A percentile compares a stretch with the other conserved stretches of the same genome.
phyloP scores from a whole-genome alignment of 768 basidiomycete species.

The Boletus huronensis region DNA sequence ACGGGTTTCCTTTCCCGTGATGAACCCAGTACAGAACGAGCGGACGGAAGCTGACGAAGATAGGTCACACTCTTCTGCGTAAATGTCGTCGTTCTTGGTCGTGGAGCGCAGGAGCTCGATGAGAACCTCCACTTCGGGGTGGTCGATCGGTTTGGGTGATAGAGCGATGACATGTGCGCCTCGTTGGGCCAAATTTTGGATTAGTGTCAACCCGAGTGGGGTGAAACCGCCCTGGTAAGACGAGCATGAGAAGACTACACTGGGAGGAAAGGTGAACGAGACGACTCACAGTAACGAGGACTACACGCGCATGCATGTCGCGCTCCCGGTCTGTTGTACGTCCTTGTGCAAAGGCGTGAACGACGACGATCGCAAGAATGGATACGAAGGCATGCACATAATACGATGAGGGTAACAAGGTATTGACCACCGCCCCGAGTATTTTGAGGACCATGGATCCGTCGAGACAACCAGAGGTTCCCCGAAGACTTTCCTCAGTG shows the following conservation, averaged over 20 bases:
- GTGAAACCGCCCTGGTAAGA: slow-evolving; percentile 68
- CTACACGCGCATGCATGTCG: slow-evolving; percentile 66
- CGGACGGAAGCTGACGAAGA: slow-evolving; percentile 62
- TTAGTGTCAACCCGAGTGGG: slow-evolving; percentile 62
- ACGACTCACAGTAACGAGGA: slow-evolving; percentile 64
- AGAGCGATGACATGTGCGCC: slow-evolving; percentile 82
- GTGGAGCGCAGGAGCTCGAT: slow-evolving; percentile 63
- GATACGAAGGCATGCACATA: slow-evolving; percentile 49
- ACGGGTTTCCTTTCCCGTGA: slow-evolving; percentile 59
- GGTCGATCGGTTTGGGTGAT: slow-evolving; percentile 51
- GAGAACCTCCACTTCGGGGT: slow-evolving; percentile 50
- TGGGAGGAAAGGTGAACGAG: neutral
- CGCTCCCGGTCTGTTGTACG: slow-evolving; percentile 68
- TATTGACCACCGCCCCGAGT: slow-evolving; percentile 35
- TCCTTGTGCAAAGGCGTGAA: slow-evolving; percentile 65
- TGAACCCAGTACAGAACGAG: slow-evolving; percentile 64
- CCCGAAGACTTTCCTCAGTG: neutral
- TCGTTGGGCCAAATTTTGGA: slow-evolving; percentile 63
- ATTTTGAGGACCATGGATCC: slow-evolving; percentile 63
- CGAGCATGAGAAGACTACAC: neutral
- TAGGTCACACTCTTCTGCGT: slow-evolving; percentile 75
- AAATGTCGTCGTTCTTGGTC: slow-evolving; percentile 74
- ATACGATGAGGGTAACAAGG: slow-evolving; percentile 56
- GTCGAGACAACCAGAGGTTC: neutral
- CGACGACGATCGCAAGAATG: slow-evolving; percentile 42